Percentiles rank a stretch among this genome's conserved stretches.
These are phyloP conservation scores for Albugo candida DNA, from an alignment of 352 stramenopile genomes.

Conservation along the genomic window DNA sequence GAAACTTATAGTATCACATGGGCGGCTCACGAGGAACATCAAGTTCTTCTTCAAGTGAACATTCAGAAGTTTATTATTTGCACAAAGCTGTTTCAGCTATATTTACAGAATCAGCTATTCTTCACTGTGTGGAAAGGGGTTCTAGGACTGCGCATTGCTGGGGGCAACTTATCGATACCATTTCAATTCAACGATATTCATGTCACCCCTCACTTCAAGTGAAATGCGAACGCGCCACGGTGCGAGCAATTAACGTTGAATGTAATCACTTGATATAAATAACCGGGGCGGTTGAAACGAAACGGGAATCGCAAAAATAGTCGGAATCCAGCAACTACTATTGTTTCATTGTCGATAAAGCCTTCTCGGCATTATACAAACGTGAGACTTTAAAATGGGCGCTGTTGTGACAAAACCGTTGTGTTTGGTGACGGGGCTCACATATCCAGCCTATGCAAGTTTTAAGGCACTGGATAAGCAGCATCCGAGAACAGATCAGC, in stretches of 20 bases:
- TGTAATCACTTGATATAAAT: no score
- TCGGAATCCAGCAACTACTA: no score
- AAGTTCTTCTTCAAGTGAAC: conserved; percentile 27
- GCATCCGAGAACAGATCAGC: conserved; percentile 33
- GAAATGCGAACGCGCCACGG: no score
- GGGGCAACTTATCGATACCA: conserved; percentile 47
- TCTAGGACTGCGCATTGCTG: conserved; percentile 32
- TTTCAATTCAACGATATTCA: conserved; percentile 47
- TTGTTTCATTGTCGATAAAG: no score
- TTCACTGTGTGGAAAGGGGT: conserved; percentile 45
- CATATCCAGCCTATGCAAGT: conserved; percentile 46
- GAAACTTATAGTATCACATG: conserved; percentile 28
- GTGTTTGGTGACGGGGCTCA: conserved; percentile 28
- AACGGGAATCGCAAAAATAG: no score
- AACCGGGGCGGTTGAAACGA: no score
- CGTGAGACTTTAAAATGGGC: conserved; percentile 16
- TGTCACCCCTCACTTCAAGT: conserved; percentile 19
- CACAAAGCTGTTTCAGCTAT: conserved; percentile 37
- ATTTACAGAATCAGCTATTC: conserved; percentile 33
- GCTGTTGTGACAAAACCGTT: conserved; percentile 26
- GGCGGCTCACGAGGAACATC: conserved; percentile 40
- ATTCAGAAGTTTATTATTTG: conserved; percentile 44
- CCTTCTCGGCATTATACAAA: no score
- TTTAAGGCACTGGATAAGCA: conserved; percentile 54
- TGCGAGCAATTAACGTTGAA: no score